phyloP scores from a whole-genome alignment of 1,284 basidiomycete genomes.

The Ganoderma resinaceum region DNA sequence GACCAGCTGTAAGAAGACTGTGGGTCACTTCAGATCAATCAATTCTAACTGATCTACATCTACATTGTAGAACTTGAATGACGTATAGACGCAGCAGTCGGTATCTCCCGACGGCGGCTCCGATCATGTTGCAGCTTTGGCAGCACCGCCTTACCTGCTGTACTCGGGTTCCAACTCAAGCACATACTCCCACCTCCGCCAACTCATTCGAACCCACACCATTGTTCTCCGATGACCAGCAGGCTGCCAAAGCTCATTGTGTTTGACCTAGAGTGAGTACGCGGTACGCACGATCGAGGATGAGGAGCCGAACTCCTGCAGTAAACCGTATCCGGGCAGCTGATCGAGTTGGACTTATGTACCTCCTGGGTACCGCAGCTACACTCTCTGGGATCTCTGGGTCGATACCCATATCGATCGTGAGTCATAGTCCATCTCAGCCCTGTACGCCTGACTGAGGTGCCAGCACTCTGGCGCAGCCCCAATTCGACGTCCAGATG shows the following conservation, averaged over 20 bases:
- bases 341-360: slow-evolving; percentile 14
- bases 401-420: slow-evolving; percentile 76
- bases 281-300: background rate
- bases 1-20: no score
- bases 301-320: background rate
- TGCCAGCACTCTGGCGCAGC: slow-evolving; percentile 42
- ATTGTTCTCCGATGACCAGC: slow-evolving; percentile 38
- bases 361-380: slow-evolving; percentile 50
- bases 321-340: background rate
- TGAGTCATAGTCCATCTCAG: slow-evolving; percentile 29
- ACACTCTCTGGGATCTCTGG: slow-evolving; percentile 88
- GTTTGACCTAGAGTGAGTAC: slow-evolving; percentile 81
- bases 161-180: slow-evolving; percentile 7
- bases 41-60: no score
- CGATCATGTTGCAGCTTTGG: background rate
- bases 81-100: background rate
- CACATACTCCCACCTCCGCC: background rate
- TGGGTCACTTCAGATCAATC: no score
- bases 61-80: no score
- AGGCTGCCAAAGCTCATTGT: slow-evolving; percentile 75
- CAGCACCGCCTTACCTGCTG: background rate
- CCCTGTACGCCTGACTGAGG: slow-evolving; percentile 27
- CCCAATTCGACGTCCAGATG: slow-evolving; percentile 62
- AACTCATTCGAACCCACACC: background rate
- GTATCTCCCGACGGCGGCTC: background rate